Evolutionary conservation across 371 early-diverging fungal genomes (phyloP), one percentile per base, ranked within the genome.

Genomic region (Mucor velutinosus): DNA sequence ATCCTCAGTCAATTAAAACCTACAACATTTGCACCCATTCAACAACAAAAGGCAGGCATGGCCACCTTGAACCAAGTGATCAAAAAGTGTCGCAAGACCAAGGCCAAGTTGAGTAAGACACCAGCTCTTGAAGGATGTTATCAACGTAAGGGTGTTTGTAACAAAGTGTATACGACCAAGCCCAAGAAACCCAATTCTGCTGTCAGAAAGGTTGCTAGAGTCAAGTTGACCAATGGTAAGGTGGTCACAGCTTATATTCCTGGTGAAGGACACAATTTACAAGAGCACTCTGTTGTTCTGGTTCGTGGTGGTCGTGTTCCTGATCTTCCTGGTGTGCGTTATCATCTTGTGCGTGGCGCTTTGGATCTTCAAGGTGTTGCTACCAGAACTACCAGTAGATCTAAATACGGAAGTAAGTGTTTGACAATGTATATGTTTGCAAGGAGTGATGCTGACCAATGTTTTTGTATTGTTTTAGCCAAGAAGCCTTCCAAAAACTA

Each of bases 251-350:
- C 95, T 21, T 98, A 98, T 82, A 97, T 98, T 80, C 97, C 97
- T 17, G 99, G 99, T 69, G 99, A 98, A 81, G 98, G 98, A 19
- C 99, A 98, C 81, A 97, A 95, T 73, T 81, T 97, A 75, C 98
- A 98, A 86, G 99, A 98, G 76, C 98, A 98, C 79, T 92, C 93
- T 15, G 97, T 97, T 25, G 99, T 98, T 21, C 77, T 97, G 35
- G 96, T 98, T 7, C 87, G 96, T 58, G 99, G 98, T 39, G 97
- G 92, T 69, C 88, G 97, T 85, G 95, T 96, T 8, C 91, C 93
- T 30, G 99, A 98, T 92, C 88, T 95, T 69, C 98, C 98, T n/a
- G 98, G 99, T 91, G 97, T 98, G 23, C 87, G 92, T 69, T 98
- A 98, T 76, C 95, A 95, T 79, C 77, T 98, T 69, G 89, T 97